phyloP scores from a whole-genome alignment of 768 basidiomycete species.

The Holtermannia corniformis region DNA sequence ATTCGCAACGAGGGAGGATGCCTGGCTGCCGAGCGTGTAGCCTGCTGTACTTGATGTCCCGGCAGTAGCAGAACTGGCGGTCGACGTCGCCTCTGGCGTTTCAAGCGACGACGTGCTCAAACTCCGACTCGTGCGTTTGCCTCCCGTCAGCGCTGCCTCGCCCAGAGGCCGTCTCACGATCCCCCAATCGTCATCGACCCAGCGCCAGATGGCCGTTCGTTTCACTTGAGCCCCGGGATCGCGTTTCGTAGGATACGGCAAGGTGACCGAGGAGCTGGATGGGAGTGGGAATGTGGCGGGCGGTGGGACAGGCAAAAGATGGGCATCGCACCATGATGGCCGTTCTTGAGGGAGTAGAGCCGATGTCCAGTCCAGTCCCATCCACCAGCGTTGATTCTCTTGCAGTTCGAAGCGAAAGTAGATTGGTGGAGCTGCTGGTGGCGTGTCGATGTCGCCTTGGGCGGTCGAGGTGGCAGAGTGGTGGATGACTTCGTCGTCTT shows the following conservation, averaged over 20 bases:
- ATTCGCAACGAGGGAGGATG: background rate
- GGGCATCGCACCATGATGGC: slow-evolving; percentile 72
- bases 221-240: slow-evolving; percentile 47
- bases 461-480: slow-evolving; percentile 1
- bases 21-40: background rate
- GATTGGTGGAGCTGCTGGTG: slow-evolving; percentile 23
- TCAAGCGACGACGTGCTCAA: background rate
- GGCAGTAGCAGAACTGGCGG: no score
- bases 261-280: slow-evolving; percentile 48
- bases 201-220: slow-evolving; percentile 71
- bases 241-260: slow-evolving; percentile 25
- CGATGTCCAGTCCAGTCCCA: slow-evolving; percentile 92
- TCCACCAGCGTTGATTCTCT: slow-evolving; percentile 97
- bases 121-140: background rate
- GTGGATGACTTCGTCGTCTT: slow-evolving; percentile 1
- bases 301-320: slow-evolving; percentile 60
- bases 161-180: slow-evolving; percentile 46
- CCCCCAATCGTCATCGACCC: slow-evolving; percentile 87
- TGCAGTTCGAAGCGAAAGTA: slow-evolving; percentile 76
- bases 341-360: slow-evolving; percentile 81
- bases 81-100: background rate
- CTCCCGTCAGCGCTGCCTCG: background rate
- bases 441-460: slow-evolving; percentile 5
- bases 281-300: slow-evolving; percentile 56
- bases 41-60: background rate